Base-by-base conservation (phyloP, 129 eudicot genomes). In the Artemisia tridentata region DNA sequence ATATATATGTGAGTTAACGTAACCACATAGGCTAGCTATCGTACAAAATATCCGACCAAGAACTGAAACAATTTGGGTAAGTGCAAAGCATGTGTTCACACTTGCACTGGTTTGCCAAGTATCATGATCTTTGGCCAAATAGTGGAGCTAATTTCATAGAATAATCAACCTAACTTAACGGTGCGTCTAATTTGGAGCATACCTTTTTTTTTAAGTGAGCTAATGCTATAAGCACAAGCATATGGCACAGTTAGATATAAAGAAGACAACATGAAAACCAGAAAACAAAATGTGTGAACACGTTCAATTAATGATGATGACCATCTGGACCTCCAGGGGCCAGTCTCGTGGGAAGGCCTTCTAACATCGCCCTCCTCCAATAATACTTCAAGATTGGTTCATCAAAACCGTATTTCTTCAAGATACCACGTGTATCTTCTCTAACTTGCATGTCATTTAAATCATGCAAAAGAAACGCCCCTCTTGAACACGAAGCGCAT, bases 321-420 rank as follows among this genome's bases (percentile, higher is more conserved):
- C 69, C 64, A 63, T 85, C 89, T 16, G 89, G 89, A 34, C 88
- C 88, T 17, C 77, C 88, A 2, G 88, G 88, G 0, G 84, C 73
- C 18, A 78, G 56, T 72, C 89, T 79, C 13, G 48, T 23, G 3
- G 78, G 80, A 3, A 53, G 65, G 4, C 61, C 68, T 59, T 68
- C 78, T 55, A 69, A 41, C 84, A 81, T 73, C 3, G 84, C 79
- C 57, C 83, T 75, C 71, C 81, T 75, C 64, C 78, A 61, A 21
- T 80, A 81, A 53, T 81, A 78, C 75, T 70, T 76, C 76, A 81
- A 67, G 29, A 71, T 25, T 11, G 59, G 70, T 48, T 71, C 82
- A 81, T 72, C 79, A 72, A 74, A 81, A 52, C 82, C 89, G 18
- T 72, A 58, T 71, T 64, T 77, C 27, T 63, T 63, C 56, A 77